Evolutionary conservation across 164 flowering plant species (phyloP), one percentile per base, ranked within the genome.

Genomic region (Stephania japonica): DNA sequence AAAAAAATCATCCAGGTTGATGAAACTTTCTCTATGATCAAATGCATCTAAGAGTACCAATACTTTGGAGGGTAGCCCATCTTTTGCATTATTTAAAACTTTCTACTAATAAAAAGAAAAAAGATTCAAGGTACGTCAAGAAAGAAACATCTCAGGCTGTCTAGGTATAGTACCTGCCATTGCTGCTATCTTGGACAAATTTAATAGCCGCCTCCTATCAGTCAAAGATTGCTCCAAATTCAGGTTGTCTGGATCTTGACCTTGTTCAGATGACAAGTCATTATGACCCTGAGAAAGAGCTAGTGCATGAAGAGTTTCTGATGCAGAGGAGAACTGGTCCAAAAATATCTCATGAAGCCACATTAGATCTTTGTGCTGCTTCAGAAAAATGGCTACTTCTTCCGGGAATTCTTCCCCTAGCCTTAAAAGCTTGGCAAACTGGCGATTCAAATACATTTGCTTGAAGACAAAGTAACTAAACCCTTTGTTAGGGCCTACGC

Each of bases 321-420:
- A 90, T 73, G 99, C 98, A 67, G 83, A 79, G 13, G 92, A 86
- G 83, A 89, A 95, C 72, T 87, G 91, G 80, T 88, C 86, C 68
- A 93, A 86, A 78, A 85, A 91, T 66, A 93, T 61, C 77, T 93
- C 90, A 79, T 95, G 99, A 80, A 95, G 97, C 99, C 99, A 95
- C 73, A 84, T 80, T 8, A 95, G 93, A 81, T 91, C 86, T 13
- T 62, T 83, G 65, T 93, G 92, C 63, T 82, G 84, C 86, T 85
- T 87, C 50, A 95, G 79, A 78, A 93, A 95, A 65, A 78, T 78
- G 70, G 84, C 84, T 7, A 95, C 83, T 76, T 91, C 97, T 72
- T 91, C 97, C 27, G 78, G 98, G 80, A 95, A 95, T 77, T 95
- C 99, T 81, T 93, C 99, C 69, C 98, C 99, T 69, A 95, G 90